A percentile compares a stretch with the other conserved stretches of the same genome.
These are phyloP conservation scores for Salix suchowensis DNA, from an alignment of 345 rosid species.

Conservation along the genomic window DNA sequence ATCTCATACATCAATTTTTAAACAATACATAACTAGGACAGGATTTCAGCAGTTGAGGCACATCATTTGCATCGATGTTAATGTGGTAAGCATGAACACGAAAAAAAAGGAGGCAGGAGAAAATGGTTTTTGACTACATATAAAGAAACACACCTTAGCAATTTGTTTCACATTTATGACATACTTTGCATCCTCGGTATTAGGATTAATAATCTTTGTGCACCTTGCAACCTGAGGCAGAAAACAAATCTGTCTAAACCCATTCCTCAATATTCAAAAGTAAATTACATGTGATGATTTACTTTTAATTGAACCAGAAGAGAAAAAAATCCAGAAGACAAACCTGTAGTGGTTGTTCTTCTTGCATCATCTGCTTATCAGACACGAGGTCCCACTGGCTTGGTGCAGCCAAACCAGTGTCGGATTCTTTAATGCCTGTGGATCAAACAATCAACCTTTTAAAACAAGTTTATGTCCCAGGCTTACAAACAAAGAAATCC, in stretches of 20 bases:
- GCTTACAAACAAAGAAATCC: too few species aligned
- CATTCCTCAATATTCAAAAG: neutral
- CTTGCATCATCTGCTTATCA: conserved; percentile 99
- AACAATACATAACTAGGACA: too few species aligned
- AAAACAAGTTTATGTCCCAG: neutral
- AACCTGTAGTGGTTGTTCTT: conserved; percentile 93
- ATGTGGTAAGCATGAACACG: neutral
- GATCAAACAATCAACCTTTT: neutral
- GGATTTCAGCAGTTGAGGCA: neutral
- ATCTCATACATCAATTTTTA: neutral
- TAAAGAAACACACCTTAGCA: conserved; percentile 57
- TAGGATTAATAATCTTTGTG: conserved; percentile 92
- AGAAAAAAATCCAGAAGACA: neutral
- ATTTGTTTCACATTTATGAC: conserved; percentile 95
- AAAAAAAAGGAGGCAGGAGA: neutral
- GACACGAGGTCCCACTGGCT: conserved; percentile 99
- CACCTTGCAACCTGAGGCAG: conserved; percentile 78
- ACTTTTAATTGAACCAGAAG: neutral
- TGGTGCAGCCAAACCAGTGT: conserved; percentile 93
- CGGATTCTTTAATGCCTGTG: conserved; percentile 92
- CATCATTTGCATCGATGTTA: neutral
- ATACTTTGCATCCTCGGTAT: conserved; percentile 93
- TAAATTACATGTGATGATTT: neutral
- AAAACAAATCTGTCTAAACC: neutral
- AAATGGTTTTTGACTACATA: neutral